phyloP scores from a whole-genome alignment of 805 yeast genomes.

The Starmerella asiatica region DNA sequence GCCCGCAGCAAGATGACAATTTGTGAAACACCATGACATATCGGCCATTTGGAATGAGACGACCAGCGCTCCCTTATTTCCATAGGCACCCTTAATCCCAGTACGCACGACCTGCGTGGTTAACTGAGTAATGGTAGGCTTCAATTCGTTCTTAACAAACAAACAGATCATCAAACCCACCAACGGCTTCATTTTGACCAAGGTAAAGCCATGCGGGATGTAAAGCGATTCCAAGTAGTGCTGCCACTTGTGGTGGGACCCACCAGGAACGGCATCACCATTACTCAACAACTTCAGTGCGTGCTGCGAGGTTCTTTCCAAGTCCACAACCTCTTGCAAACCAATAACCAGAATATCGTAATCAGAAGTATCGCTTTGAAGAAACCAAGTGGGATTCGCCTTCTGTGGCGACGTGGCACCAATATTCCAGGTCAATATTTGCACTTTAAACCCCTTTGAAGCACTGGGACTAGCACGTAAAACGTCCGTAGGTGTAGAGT shows the following conservation, averaged over 20 bases:
- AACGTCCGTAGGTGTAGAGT: constrained; percentile 21
- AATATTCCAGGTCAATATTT: constrained; percentile 31
- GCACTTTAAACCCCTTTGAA: constrained; percentile 18
- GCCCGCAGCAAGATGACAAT: constrained; percentile 91
- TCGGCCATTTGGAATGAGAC: constrained; percentile 52
- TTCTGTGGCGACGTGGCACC: constrained; percentile 29
- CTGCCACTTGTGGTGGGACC: constrained; percentile 27
- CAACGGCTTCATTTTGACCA: constrained; percentile 63
- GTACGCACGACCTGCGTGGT: constrained; percentile 73
- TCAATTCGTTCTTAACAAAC: constrained; percentile 44
- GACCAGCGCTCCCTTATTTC: constrained; percentile 60
- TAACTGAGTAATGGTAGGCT: constrained; percentile 43
- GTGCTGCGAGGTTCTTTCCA: constrained; percentile 69
- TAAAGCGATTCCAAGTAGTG: constrained; percentile 19
- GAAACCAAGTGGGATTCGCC: constrained; percentile 21
- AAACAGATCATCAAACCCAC: constrained; percentile 72
- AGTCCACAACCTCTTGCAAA: constrained; percentile 77
- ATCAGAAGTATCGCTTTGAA: background rate
- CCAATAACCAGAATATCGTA: constrained; percentile 71
- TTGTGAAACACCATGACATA: constrained; percentile 63
- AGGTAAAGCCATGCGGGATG: constrained; percentile 31
- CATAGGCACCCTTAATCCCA: constrained; percentile 85
- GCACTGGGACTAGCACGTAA: constrained; percentile 19
- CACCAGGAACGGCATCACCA: constrained; percentile 33
- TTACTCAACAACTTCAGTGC: constrained; percentile 37